A percentile compares a stretch with the other conserved stretches of the same genome.
Conservation (phyloP, 441 rosid genomes). For the Rhodomyrtus psidioides region DNA sequence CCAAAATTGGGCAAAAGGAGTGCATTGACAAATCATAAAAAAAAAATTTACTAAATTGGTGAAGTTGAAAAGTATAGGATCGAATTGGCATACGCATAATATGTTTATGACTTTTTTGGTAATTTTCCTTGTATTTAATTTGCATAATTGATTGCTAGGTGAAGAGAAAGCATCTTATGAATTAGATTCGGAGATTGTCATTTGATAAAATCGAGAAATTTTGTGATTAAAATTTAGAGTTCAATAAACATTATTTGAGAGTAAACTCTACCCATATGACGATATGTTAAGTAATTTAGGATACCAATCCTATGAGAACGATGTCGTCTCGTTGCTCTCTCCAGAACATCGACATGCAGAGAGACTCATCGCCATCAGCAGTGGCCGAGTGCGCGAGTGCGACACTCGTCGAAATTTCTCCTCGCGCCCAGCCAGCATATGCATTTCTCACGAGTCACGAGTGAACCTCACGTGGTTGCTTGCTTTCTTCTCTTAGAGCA, state of each 20-base stretch:
- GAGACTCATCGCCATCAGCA: neutral
- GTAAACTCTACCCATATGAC: too few relatives aligned
- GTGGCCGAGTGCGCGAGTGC: neutral
- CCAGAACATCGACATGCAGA: neutral
- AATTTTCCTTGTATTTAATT: neutral
- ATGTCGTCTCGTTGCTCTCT: neutral
- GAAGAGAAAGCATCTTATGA: neutral
- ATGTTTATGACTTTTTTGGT: accelerated
- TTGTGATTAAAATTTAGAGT: neutral
- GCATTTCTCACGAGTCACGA: neutral
- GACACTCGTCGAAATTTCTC: neutral
- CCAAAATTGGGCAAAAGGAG: too few relatives aligned
- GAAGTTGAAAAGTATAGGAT: neutral
- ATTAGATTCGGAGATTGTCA: neutral
- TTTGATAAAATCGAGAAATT: neutral
- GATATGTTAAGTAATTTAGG: neutral
- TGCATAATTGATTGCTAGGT: neutral
- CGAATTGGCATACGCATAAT: neutral
- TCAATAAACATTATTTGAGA: too few relatives aligned
- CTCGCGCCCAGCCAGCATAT: neutral
- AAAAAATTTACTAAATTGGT: neutral
- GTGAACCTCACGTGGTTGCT: neutral
- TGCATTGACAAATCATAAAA: neutral
- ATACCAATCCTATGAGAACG: neutral
- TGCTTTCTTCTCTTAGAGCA: neutral